Evolutionary conservation across 2,329 filamentous ascomycete species (phyloP).

Genomic region (Penicillium sp.): DNA sequence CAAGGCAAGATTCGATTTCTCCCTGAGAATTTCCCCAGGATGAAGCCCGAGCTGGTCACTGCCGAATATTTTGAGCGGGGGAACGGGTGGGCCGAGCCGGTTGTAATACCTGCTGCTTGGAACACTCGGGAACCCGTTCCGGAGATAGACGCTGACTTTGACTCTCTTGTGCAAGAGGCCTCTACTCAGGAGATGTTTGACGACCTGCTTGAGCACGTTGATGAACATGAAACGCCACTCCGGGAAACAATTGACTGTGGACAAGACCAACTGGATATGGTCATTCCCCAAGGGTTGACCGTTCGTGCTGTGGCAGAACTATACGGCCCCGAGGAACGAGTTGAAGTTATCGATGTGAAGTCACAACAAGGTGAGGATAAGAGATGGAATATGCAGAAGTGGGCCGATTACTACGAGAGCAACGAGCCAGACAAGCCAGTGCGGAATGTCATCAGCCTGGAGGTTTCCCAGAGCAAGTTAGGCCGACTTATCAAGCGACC

Average conservation of each 20-base stretch:
- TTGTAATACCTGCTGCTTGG: constrained; percentile 65
- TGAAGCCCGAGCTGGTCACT: constrained; percentile 66
- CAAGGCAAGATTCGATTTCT: constrained; percentile 65
- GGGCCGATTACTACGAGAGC: constrained; percentile 70
- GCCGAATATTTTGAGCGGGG: constrained; percentile 66
- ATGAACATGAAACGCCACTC: constrained; percentile 31
- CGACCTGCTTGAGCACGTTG: constrained; percentile 39
- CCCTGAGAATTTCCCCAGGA: constrained; percentile 64
- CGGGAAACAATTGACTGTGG: constrained; percentile 60
- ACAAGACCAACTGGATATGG: constrained; percentile 69
- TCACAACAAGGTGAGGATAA: constrained; percentile 68
- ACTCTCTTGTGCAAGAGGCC: constrained; percentile 39
- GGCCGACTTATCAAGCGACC: constrained; percentile 66
- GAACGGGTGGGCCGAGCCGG: constrained; percentile 67
- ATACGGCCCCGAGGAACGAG: constrained; percentile 63
- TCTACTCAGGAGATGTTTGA: constrained; percentile 48
- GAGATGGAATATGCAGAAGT: constrained; percentile 67
- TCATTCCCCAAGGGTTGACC: constrained; percentile 66
- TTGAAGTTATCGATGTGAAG: constrained; percentile 72
- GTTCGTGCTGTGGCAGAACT: constrained; percentile 66
- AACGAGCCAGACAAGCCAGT: constrained; percentile 61
- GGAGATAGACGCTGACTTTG: constrained; percentile 29
- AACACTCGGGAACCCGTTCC: constrained; percentile 57
- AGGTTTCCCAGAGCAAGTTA: constrained; percentile 66
- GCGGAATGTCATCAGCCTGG: constrained; percentile 70